These are phyloP conservation scores for Liquidambar formosana DNA, from an alignment of 164 flowering plant genomes.

Conservation along the genomic window DNA sequence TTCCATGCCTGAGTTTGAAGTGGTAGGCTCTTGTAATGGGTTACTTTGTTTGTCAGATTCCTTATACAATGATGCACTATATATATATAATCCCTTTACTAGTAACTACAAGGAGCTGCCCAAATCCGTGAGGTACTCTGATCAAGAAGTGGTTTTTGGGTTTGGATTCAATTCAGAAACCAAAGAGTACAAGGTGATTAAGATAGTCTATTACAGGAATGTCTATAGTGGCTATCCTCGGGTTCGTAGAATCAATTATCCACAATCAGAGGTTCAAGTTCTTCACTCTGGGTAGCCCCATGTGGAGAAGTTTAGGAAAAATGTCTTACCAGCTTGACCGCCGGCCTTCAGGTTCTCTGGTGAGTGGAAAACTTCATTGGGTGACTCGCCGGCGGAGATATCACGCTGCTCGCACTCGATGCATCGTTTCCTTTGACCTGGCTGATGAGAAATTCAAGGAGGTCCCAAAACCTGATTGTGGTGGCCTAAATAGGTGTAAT, in stretches of 20 bases:
- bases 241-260: slow-evolving; percentile 7
- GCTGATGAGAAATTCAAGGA: slow-evolving; percentile 29
- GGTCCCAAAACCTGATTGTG: slow-evolving; percentile 29
- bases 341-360: slow-evolving; percentile 22
- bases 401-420: slow-evolving; percentile 2
- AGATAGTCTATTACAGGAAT: slow-evolving; percentile 28
- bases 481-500: slow-evolving; percentile 9
- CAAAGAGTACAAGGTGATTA: slow-evolving; percentile 41
- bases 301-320: slow-evolving; percentile 40
- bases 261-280: slow-evolving; percentile 32
- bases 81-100: slow-evolving; percentile 46
- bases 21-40: slow-evolving; percentile 47
- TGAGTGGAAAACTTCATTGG: slow-evolving; percentile 43
- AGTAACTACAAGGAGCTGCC: slow-evolving; percentile 31
- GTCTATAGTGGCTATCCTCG: not conserved
- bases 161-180: slow-evolving; percentile 37
- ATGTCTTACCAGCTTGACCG: slow-evolving; percentile 21
- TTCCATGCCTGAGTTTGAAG: slow-evolving; percentile 35
- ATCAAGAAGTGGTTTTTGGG: slow-evolving; percentile 38
- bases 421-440: slow-evolving; percentile 30
- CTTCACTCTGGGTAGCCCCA: slow-evolving; percentile 26
- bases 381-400: slow-evolving; percentile 10
- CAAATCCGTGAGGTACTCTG: slow-evolving; percentile 11
- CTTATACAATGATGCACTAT: slow-evolving; percentile 26
- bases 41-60: slow-evolving; percentile 38